Percentiles rank a stretch among this genome's conserved stretches.
Evolutionary conservation across 768 basidiomycete genomes (phyloP).

Genomic region (Termitomyces sp.): DNA sequence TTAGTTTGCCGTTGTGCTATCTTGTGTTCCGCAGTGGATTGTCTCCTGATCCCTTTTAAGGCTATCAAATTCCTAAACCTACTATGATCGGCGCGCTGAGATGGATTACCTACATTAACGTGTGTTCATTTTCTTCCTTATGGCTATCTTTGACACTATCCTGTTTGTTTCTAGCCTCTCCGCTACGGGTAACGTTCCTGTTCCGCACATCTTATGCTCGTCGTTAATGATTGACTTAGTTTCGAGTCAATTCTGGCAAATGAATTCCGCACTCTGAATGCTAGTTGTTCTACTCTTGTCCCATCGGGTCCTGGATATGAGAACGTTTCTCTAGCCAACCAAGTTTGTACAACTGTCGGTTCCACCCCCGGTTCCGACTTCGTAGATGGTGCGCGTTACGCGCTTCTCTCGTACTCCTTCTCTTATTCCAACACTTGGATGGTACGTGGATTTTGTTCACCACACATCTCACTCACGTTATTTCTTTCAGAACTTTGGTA

Average conservation of each 20-base stretch:
- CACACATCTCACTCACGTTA: not conserved
- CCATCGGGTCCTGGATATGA: slow-evolving; percentile 63
- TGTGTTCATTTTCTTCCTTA: slow-evolving; percentile 14
- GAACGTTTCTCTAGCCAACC: slow-evolving; percentile 50
- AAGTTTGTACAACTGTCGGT: slow-evolving; percentile 74
- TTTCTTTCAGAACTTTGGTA: slow-evolving; percentile 52
- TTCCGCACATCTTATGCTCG: slow-evolving; percentile 42
- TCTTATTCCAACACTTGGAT: slow-evolving; percentile 20
- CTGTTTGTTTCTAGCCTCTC: slow-evolving; percentile 25
- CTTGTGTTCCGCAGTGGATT: not conserved
- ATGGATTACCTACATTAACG: slow-evolving; percentile 66
- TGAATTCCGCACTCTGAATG: slow-evolving; percentile 72
- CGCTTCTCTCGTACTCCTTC: slow-evolving; percentile 45
- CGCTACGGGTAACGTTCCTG: slow-evolving; percentile 32
- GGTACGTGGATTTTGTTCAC: slow-evolving; percentile 6
- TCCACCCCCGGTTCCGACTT: slow-evolving; percentile 48
- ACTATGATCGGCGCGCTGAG: slow-evolving; percentile 63
- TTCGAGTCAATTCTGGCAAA: slow-evolving; percentile 77
- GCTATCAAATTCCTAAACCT: slow-evolving; percentile 54
- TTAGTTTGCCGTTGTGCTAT: slow-evolving; percentile 18
- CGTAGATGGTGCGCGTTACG: slow-evolving; percentile 56
- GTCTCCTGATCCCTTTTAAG: slow-evolving; percentile 17
- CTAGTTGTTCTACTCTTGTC: slow-evolving; percentile 50
- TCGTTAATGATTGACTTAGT: slow-evolving; percentile 24
- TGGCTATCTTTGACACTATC: not conserved